phyloP scores from a whole-genome alignment of 306 rosid genomes.

The Alnus rubra region DNA sequence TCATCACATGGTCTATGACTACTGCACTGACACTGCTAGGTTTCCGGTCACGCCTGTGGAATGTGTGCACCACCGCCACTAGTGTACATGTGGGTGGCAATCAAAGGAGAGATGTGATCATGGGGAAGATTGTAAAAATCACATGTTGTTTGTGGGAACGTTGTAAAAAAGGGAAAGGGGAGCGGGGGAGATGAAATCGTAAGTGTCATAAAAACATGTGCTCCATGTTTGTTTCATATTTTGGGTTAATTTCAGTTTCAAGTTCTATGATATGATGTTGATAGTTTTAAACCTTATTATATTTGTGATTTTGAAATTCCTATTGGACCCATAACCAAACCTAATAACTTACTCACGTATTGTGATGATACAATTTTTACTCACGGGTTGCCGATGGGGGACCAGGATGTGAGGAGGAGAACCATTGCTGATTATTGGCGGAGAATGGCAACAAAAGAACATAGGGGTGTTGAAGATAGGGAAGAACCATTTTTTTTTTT shows the following conservation, averaged over 20 bases:
- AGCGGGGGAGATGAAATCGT: background rate
- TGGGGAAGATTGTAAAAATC: background rate
- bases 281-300: background rate
- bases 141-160: background rate
- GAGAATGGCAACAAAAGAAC: too few relatives aligned
- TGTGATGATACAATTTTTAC: too few relatives aligned
- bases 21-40: conserved; percentile 72
- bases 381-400: too few relatives aligned
- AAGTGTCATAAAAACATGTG: conserved; percentile 33
- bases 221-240: conserved; percentile 35
- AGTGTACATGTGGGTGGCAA: background rate
- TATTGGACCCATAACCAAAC: background rate
- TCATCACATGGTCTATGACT: conserved; percentile 87
- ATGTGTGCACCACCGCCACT: conserved; percentile 76
- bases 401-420: too few relatives aligned
- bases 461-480: too few relatives aligned
- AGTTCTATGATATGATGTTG: background rate
- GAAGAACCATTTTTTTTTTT: too few relatives aligned
- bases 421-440: too few relatives aligned
- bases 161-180: background rate
- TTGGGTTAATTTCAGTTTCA: too few relatives aligned
- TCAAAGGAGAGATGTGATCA: too few relatives aligned
- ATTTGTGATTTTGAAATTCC: background rate
- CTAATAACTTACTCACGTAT: background rate
- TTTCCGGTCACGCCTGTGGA: conserved; percentile 65